A percentile compares a stretch with the other conserved stretches of the same genome.
Evolutionary conservation across 768 basidiomycete genomes (phyloP).

Genomic region (Sarcomyxa edulis): DNA sequence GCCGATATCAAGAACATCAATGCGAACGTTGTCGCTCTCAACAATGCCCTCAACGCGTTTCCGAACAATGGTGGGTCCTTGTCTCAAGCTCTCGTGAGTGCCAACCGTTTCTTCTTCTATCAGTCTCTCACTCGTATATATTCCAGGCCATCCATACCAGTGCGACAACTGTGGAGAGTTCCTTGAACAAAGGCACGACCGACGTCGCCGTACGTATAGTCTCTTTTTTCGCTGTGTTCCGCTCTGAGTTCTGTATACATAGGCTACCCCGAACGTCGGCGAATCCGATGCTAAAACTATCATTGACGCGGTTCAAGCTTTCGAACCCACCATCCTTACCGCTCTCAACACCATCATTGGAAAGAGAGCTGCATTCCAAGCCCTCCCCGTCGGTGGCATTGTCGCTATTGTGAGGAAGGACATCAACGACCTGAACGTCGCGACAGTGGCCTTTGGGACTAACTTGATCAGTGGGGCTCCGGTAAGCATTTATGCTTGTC

Average conservation of each 20-base stretch:
- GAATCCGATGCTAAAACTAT: not conserved
- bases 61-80: not conserved
- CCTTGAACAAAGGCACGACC: not conserved
- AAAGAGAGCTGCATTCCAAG: slow-evolving; percentile 4
- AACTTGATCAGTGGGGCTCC: slow-evolving; percentile 2
- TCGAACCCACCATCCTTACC: slow-evolving; percentile 1
- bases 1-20: not conserved
- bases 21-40: slow-evolving; percentile 1
- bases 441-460: slow-evolving; percentile 2
- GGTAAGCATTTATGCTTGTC: too few relatives aligned
- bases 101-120: not conserved
- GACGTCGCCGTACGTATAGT: not conserved
- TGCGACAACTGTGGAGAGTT: not conserved
- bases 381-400: slow-evolving; percentile 5
- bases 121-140: too few relatives aligned
- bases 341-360: slow-evolving; percentile 3
- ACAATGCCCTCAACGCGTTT: slow-evolving; percentile 1
- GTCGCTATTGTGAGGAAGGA: slow-evolving; percentile 3
- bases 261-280: not conserved
- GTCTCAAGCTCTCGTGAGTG: not conserved
- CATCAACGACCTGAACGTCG: slow-evolving; percentile 2
- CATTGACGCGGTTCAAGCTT: slow-evolving; percentile 3
- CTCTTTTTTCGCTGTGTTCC: not conserved
- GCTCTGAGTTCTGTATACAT: not conserved
- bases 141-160: not conserved